Evolutionary conservation across 2,329 filamentous ascomycete species (phyloP).

Genomic region (Ceratocystis ficicola): DNA sequence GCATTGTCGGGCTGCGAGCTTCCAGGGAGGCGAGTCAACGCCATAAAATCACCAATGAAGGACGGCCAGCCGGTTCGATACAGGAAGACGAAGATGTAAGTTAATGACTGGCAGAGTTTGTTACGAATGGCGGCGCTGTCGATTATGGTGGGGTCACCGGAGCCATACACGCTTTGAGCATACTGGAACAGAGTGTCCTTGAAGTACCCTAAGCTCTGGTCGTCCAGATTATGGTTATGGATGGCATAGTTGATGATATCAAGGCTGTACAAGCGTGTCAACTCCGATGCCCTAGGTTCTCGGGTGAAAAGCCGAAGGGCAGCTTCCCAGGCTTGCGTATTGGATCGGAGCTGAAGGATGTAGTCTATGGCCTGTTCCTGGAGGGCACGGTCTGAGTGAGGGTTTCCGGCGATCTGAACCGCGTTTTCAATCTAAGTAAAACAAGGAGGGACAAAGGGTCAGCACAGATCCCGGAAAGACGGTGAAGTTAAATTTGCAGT

Average conservation of each 20-base stretch:
- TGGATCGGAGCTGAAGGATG: conserved; percentile 62
- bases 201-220: conserved; percentile 58
- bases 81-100: conserved; percentile 77
- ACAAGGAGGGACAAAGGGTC: no score
- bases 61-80: conserved; percentile 78
- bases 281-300: conserved; percentile 61
- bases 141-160: conserved; percentile 41
- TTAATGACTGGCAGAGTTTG: conserved; percentile 92
- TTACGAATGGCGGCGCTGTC: conserved; percentile 79
- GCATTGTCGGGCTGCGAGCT: conserved; percentile 55
- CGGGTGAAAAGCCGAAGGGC: conserved; percentile 78
- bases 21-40: conserved; percentile 53
- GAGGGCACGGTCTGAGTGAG: conserved; percentile 58
- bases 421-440: conserved; percentile 69
- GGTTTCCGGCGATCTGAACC: conserved; percentile 86
- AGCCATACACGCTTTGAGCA: conserved; percentile 61
- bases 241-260: conserved; percentile 90
- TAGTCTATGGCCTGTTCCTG: conserved; percentile 76
- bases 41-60: conserved; percentile 83
- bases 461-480: no score
- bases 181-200: conserved; percentile 75
- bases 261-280: conserved; percentile 77
- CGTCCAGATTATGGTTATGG: conserved; percentile 64
- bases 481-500: neutral
- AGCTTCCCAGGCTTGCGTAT: conserved; percentile 80